Evolutionary conservation across 2,329 filamentous ascomycete genomes (phyloP), one percentile per base, ranked within the genome.

Genomic region (Ophioceras dolichostomum): DNA sequence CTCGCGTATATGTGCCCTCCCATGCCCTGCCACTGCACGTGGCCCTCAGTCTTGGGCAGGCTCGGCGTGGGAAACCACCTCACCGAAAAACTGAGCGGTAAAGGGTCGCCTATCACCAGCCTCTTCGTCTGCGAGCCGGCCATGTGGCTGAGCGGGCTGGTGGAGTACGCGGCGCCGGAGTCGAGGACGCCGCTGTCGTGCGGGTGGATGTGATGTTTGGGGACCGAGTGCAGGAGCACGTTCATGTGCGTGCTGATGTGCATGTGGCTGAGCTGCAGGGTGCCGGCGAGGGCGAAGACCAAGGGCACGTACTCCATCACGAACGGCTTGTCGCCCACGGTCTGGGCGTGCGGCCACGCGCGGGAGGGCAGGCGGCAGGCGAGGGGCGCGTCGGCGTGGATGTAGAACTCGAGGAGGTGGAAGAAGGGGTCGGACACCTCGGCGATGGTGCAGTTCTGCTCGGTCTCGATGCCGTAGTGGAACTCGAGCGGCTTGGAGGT

Each of bases 391-490:
- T 98, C 91, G 64, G 83, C 87, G 69, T 96, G 91, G 57, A 96
- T 80, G 70, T 96, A 96, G 70, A 95, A 96, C 64, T 96, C 84
- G 64, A 89, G 79, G 36, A 89, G 73, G 61, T 91, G 84, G 68
- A 86, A 91, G 68, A 88, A 81, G 29, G 81, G 73, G 55, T 89
- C 84, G 50, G 73, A 70, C 49, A 89, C 69, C 60, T 83, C 72
- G 53, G 80, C 67, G 49, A 91, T 78, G 39, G 84, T 91, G 67
- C 84, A 91, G 64, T 89, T 89, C 48, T 85, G 61, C 55, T 94
- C 87, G 61, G 61, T 64, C 55, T 89, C 84, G 47, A 83, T 62
- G 56, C 88, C 88, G 64, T 94, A 96, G 57, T 76, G 72, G 56
- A 98, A 79, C 51, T 91, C 78, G 49, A 98, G 77, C 0, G 88